phyloP scores from a whole-genome alignment of 1,284 basidiomycete species.

The Moesziomyces parantarcticus region DNA sequence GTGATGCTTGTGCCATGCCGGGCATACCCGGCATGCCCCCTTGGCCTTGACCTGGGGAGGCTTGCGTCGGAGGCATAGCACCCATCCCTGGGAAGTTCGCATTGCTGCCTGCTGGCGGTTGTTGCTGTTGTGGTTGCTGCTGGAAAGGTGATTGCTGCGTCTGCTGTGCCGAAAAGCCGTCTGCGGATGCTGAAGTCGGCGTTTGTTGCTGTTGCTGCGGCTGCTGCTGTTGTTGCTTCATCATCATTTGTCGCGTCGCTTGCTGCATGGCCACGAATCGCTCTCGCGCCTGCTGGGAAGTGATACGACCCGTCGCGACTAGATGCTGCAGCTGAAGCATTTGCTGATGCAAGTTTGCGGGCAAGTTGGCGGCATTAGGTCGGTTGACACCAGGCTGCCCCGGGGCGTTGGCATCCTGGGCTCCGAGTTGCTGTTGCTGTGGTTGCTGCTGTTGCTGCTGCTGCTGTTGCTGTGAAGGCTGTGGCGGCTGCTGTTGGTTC shows the following conservation, averaged over 20 bases:
- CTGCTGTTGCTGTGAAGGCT: constrained; percentile 11
- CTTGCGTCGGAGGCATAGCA: constrained; percentile 10
- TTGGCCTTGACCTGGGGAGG: constrained; percentile 12
- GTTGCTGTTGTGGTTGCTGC: constrained; percentile 14
- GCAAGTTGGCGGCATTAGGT: constrained; percentile 29
- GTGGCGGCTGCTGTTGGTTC: constrained; percentile 14
- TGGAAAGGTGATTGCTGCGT: constrained; percentile 9
- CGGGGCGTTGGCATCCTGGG: not conserved
- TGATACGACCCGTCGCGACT: constrained; percentile 52
- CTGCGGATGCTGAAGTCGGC: constrained; percentile 8
- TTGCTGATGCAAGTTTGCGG: constrained; percentile 51
- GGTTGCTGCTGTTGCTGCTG: constrained; percentile 22
- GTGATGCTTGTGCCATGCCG: constrained; percentile 24
- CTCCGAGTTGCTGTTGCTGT: constrained; percentile 9
- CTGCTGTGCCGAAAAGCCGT: constrained; percentile 2
- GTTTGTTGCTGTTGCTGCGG: constrained; percentile 20
- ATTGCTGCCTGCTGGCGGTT: constrained; percentile 4
- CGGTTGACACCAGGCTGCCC: constrained; percentile 13
- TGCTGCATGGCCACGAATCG: constrained; percentile 59
- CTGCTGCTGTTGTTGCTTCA: constrained; percentile 40
- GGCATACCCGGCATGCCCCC: constrained; percentile 10
- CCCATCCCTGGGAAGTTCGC: constrained; percentile 24
- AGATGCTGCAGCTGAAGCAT: constrained; percentile 57
- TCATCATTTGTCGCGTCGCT: constrained; percentile 50
- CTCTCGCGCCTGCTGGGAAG: constrained; percentile 58